These are phyloP conservation scores for Backusella luteola DNA, from an alignment of 192 early-diverging fungal genomes.

Conservation along the genomic window DNA sequence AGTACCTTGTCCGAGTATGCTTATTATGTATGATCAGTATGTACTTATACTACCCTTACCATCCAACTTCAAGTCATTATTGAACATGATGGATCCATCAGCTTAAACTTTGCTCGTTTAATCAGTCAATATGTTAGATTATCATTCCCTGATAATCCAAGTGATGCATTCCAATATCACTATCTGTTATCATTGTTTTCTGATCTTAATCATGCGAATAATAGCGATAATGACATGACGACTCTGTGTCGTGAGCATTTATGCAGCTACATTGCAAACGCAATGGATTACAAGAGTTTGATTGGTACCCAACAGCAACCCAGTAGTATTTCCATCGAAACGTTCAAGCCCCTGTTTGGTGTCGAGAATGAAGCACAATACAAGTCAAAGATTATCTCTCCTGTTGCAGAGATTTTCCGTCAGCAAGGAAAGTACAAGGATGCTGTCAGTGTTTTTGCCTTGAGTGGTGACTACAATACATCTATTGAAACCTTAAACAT, in stretches of 20 bases:
- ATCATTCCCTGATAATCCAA: conserved; percentile 35
- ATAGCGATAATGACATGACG: conserved; percentile 42
- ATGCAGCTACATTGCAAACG: conserved; percentile 60
- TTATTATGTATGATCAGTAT: neutral
- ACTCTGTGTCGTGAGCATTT: conserved; percentile 50
- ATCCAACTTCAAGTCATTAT: neutral
- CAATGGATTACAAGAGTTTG: conserved; percentile 52
- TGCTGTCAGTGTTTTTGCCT: conserved; percentile 72
- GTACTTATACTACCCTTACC: neutral
- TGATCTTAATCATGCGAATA: conserved; percentile 11
- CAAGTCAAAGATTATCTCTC: conserved; percentile 58
- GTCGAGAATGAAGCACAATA: conserved; percentile 59
- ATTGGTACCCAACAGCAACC: conserved; percentile 36
- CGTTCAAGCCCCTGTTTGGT: conserved; percentile 61
- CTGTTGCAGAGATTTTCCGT: conserved; percentile 69
- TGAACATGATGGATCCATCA: conserved; percentile 1
- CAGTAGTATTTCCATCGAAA: conserved; percentile 55
- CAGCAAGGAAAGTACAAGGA: conserved; percentile 71
- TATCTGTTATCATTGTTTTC: conserved; percentile 59
- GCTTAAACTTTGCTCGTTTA: conserved; percentile 57
- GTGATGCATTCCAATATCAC: conserved; percentile 61
- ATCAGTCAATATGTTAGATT: conserved; percentile 34
- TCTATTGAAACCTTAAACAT: conserved; percentile 19
- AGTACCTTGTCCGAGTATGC: neutral
- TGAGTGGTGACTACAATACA: conserved; percentile 22